phyloP scores from a whole-genome alignment of 2,329 filamentous ascomycete genomes.

The Nothophoma quercina region DNA sequence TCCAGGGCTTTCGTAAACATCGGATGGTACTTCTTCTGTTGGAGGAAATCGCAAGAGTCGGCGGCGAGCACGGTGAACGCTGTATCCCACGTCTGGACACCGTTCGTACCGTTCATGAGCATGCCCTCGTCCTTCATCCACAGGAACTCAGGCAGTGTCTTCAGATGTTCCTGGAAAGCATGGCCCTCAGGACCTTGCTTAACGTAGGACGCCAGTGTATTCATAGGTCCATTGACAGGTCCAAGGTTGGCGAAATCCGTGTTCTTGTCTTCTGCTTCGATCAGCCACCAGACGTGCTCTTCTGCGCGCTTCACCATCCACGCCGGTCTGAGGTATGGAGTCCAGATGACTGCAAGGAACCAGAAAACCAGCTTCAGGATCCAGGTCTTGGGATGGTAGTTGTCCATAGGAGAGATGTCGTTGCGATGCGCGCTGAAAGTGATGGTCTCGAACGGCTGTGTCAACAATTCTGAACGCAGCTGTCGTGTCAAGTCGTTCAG shows the following conservation, averaged over 20 bases:
- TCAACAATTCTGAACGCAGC: constrained; percentile 82
- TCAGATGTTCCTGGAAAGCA: constrained; percentile 77
- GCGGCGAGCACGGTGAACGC: constrained; percentile 86
- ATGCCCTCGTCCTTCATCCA: constrained; percentile 95
- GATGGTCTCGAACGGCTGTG: constrained; percentile 78
- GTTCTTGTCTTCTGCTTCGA: constrained; percentile 92
- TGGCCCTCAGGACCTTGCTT: constrained; percentile 78
- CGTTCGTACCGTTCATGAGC: constrained; percentile 95
- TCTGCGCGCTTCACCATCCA: constrained; percentile 75
- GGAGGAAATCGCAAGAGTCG: constrained; percentile 78
- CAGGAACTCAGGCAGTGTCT: constrained; percentile 83
- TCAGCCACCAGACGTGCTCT: constrained; percentile 79
- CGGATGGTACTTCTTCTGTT: constrained; percentile 76
- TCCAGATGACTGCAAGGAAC: constrained; percentile 79
- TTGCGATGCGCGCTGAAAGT: constrained; percentile 82
- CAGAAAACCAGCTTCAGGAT: constrained; percentile 81
- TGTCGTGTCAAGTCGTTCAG: constrained; percentile 76
- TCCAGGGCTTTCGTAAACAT: constrained; percentile 84
- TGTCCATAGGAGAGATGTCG: constrained; percentile 78
- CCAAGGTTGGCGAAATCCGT: constrained; percentile 86
- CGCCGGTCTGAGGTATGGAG: constrained; percentile 75
- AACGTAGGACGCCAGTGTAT: constrained; percentile 85
- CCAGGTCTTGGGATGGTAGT: constrained; percentile 93
- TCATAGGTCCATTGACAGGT: constrained; percentile 90
- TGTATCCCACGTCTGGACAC: constrained; percentile 98